A percentile compares a stretch with the other conserved stretches of the same genome.
Evolutionary conservation across 495 filamentous ascomycete species (phyloP).

Genomic region (Tuber borchii): DNA sequence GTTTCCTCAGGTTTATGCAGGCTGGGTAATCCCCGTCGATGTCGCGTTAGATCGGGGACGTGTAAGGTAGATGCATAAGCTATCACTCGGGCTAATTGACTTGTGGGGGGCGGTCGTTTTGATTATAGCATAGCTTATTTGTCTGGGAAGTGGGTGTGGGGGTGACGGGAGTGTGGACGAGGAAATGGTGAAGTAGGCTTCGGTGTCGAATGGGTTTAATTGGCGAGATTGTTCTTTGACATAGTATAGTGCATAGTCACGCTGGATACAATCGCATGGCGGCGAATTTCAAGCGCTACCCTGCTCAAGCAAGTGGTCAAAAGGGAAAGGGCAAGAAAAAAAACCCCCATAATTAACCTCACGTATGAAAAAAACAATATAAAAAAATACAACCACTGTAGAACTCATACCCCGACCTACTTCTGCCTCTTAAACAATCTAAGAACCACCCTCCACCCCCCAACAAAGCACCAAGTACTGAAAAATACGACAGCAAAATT

Average conservation of each 20-base stretch:
- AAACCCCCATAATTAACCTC: background rate
- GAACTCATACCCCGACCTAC: background rate
- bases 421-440: constrained; percentile 9
- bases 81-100: too few relatives aligned
- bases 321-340: background rate
- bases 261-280: background rate
- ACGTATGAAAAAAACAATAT: background rate
- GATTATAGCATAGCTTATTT: too few relatives aligned
- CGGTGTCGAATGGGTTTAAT: too few relatives aligned
- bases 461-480: constrained; percentile 26
- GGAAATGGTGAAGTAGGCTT: too few relatives aligned
- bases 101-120: too few relatives aligned
- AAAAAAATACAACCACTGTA: background rate
- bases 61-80: too few relatives aligned
- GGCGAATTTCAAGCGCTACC: background rate
- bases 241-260: background rate
- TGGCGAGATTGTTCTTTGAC: too few relatives aligned
- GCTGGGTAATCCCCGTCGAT: too few relatives aligned
- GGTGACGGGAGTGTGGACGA: too few relatives aligned
- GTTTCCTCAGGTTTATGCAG: too few relatives aligned
- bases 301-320: background rate
- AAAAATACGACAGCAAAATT: constrained; percentile 35
- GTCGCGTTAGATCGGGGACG: too few relatives aligned
- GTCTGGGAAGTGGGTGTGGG: too few relatives aligned
- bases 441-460: constrained; percentile 22